Evolutionary conservation across 1,139 yeast species (phyloP).

Genomic region (Saccharomyces hybrid): DNA sequence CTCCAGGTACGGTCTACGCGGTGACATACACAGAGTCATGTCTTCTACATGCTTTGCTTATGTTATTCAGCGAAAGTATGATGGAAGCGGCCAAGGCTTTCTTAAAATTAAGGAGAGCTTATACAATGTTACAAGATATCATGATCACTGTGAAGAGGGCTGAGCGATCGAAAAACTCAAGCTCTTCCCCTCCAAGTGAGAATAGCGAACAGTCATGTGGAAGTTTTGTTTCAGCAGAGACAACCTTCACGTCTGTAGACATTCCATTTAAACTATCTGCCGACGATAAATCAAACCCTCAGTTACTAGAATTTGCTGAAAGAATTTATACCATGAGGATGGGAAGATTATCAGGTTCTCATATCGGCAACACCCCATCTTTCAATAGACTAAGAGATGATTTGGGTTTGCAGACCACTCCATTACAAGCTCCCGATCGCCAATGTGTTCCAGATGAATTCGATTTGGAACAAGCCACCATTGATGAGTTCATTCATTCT

Average conservation of each 20-base stretch:
- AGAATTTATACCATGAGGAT: constrained; percentile 54
- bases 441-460: constrained; percentile 15
- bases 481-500: constrained; percentile 85
- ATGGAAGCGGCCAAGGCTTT: constrained; percentile 84
- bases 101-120: constrained; percentile 76
- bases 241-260: constrained; percentile 33
- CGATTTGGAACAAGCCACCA: constrained; percentile 42
- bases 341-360: constrained; percentile 55
- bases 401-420: constrained; percentile 31
- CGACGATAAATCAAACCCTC: constrained; percentile 41
- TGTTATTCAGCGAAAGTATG: constrained; percentile 55
- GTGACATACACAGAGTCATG: constrained; percentile 87
- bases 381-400: constrained; percentile 36
- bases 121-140: constrained; percentile 74
- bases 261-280: constrained; percentile 36
- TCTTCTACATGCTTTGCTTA: constrained; percentile 68
- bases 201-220: constrained; percentile 1
- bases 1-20: constrained; percentile 91
- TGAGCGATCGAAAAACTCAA: constrained; percentile 7
- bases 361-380: constrained; percentile 45
- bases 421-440: constrained; percentile 5
- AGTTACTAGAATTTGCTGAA: constrained; percentile 48
- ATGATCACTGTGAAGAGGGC: constrained; percentile 37
- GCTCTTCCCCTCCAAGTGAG: constrained; percentile 19
- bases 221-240: constrained; percentile 20